Base-by-base conservation (phyloP, 345 rosid genomes). In the Lumnitzera littorea region DNA sequence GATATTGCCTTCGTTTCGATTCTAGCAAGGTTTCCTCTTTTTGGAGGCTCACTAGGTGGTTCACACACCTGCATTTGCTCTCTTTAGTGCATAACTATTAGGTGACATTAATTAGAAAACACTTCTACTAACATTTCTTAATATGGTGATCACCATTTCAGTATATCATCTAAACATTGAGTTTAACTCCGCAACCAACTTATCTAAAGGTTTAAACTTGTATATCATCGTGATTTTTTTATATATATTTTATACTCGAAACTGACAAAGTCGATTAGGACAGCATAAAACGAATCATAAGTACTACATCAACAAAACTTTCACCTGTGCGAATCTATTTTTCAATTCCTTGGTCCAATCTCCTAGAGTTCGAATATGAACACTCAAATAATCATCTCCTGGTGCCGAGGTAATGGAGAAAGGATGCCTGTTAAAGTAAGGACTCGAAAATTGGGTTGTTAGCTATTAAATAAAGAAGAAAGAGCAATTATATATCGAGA, bases 351-450 rank as follows among this genome's bases (percentile, higher is more conserved):
- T 76, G 31, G 97, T 90, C 96, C 97, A 90, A 69, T 94, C 99
- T 55, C 99, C 99, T 47, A 94, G 62, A 29, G 96, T 72, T 69
- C 99, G 57, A 63, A 90, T 90, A 79, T 94, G 99, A 55, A 94
- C 89, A 50, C 97, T 90, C 74, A 94, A 53, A 68, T 79, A 86
- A 51, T 86, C 87, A 62, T 90, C 97, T 49, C 83, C 88, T 15
- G 97, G 96, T 17, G 99, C 97, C 12, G 96, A 94, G 36, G 99
- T 90, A 71, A 94, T 94, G 25, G 96, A 88, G 61, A 94, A 90
- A n/a, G 92, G 99, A 73, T 94, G 99, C 99, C 97, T 94, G 62
- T 10, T 6, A 20, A 24, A 15, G 36, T 52, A 17, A 16, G 25
- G 14, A 36, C n/a, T 12, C 46, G 12, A 27, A 67, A 67, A n/a